Percentiles rank a stretch among this genome's conserved stretches.
These are phyloP conservation scores for Smittium mucronatum DNA, from an alignment of 371 early-diverging fungal species.

Conservation along the genomic window DNA sequence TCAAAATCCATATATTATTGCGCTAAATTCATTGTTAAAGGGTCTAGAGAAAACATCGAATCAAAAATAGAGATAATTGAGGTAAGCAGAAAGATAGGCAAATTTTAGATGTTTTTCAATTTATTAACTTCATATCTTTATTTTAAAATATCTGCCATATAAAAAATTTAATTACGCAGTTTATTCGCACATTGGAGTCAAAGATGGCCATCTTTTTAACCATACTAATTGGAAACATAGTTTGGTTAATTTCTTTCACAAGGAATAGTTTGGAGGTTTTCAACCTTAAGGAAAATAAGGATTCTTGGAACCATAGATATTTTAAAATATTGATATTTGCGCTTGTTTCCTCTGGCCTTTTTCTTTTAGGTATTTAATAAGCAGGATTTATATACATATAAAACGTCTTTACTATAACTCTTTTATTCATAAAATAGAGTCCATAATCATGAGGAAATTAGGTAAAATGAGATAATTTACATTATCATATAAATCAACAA, in stretches of 20 bases:
- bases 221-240: not conserved
- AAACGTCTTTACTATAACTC: not conserved
- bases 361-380: not conserved
- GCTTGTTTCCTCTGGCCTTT: not conserved
- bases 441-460: not conserved
- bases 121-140: not conserved
- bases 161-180: not conserved
- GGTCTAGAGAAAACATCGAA: not conserved
- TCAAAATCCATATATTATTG: not conserved
- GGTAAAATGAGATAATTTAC: not conserved
- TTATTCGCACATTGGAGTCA: not conserved
- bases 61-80: not conserved
- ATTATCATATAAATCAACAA: not conserved
- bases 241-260: not conserved
- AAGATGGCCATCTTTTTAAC: not conserved
- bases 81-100: no score
- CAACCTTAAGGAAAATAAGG: not conserved
- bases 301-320: not conserved
- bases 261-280: not conserved
- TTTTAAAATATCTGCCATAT: not conserved
- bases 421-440: not conserved
- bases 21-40: not conserved
- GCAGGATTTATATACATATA: not conserved
- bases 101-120: no score
- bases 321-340: not conserved